Evolutionary conservation across 306 rosid genomes (phyloP).

Genomic region (Adenanthera pavonina): DNA sequence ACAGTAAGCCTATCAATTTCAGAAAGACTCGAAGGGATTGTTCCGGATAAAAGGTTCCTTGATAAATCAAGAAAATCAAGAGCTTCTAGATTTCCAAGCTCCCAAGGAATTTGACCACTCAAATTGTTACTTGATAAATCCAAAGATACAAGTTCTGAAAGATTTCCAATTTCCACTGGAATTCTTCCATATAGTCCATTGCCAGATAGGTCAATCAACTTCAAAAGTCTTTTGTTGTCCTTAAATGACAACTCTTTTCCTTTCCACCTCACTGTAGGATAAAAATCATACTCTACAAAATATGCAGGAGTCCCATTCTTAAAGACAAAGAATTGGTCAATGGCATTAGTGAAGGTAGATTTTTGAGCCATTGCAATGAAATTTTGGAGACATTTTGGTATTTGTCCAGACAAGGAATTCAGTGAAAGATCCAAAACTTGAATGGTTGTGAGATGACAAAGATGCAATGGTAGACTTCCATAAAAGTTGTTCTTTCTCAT

Average conservation of each 20-base stretch:
- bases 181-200: neutral
- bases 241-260: neutral
- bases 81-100: neutral
- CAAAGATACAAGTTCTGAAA: neutral
- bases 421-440: neutral
- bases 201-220: neutral
- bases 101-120: neutral
- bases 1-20: neutral
- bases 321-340: neutral
- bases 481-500: neutral
- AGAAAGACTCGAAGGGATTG: neutral
- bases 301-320: neutral
- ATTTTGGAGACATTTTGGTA: neutral
- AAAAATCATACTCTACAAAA: neutral
- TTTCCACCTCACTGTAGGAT: neutral
- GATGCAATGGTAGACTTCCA: neutral
- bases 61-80: slow-evolving; percentile 28
- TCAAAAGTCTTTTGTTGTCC: neutral
- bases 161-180: slow-evolving; percentile 1
- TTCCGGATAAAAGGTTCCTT: slow-evolving; percentile 8
- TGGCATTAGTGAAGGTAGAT: neutral
- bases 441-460: neutral
- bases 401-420: neutral
- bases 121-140: neutral
- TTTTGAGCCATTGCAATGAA: neutral